phyloP scores from a whole-genome alignment of 345 rosid species.

The Lumnitzera littorea region DNA sequence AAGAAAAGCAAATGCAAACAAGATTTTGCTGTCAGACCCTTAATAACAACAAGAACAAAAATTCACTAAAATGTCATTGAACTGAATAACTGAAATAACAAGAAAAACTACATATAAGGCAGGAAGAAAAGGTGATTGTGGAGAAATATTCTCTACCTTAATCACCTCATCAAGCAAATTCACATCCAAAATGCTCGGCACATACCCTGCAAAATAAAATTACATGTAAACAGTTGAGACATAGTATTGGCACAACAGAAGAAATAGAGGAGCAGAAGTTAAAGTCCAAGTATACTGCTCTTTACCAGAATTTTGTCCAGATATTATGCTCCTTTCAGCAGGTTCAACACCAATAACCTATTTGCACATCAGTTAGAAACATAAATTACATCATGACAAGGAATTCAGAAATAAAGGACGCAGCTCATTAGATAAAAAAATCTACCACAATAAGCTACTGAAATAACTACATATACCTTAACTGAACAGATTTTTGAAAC shows the following conservation, averaged over 20 bases:
- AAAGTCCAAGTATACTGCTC: constrained; percentile 5
- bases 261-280: not conserved
- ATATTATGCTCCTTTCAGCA: constrained; percentile 84
- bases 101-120: not conserved
- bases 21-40: too few species aligned
- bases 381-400: not conserved
- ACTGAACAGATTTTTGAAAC: too few species aligned
- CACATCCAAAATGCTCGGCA: constrained; percentile 72
- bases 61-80: too few species aligned
- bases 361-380: not conserved
- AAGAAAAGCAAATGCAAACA: too few species aligned
- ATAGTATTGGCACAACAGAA: not conserved
- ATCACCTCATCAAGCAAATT: constrained; percentile 84
- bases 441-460: too few species aligned
- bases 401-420: not conserved
- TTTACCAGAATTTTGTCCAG: constrained; percentile 75
- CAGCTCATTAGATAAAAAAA: too few species aligned
- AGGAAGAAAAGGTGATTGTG: not conserved
- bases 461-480: too few species aligned
- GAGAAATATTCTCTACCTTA: constrained; percentile 34
- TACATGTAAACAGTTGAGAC: constrained; percentile 7
- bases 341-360: constrained; percentile 96
- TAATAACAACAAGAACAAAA: too few species aligned
- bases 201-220: constrained; percentile 47
- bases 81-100: too few species aligned